phyloP scores from a whole-genome alignment of 73 alveolate species.

The Symbiodinium pilosum region DNA sequence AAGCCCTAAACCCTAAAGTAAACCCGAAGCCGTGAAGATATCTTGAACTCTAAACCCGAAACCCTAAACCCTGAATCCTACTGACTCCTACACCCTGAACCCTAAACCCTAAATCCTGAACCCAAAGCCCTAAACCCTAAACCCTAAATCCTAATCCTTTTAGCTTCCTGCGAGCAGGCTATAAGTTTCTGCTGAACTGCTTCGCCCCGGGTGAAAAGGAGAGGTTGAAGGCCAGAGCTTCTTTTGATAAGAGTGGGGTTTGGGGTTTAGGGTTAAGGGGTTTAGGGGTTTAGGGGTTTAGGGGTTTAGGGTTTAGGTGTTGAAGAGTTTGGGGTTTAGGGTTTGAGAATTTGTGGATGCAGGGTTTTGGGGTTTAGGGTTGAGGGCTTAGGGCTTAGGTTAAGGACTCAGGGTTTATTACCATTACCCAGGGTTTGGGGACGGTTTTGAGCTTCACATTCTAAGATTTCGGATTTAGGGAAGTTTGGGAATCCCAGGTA shows the following conservation, averaged over 20 bases:
- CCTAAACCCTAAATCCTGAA: too few relatives aligned
- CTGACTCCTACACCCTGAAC: too few relatives aligned
- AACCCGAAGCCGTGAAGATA: too few relatives aligned
- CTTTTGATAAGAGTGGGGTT: not conserved
- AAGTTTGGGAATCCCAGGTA: not conserved
- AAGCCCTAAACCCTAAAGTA: too few relatives aligned
- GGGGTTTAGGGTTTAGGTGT: not conserved
- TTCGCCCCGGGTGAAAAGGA: slow-evolving; percentile 72
- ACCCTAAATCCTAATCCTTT: too few relatives aligned
- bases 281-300: not conserved
- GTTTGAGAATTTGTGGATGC: not conserved
- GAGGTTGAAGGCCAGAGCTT: slow-evolving; percentile 12
- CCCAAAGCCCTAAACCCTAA: too few relatives aligned
- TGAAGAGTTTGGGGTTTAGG: not conserved
- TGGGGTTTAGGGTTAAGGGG: not conserved
- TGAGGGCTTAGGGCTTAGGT: not conserved
- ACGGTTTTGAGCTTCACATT: not conserved
- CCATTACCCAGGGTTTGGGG: not conserved
- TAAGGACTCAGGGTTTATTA: not conserved
- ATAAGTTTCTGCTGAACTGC: slow-evolving; percentile 69
- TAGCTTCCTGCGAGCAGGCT: not conserved
- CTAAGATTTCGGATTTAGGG: not conserved
- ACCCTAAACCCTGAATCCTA: not conserved
- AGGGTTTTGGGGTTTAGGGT: not conserved
- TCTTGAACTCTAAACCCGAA: not conserved